Evolutionary conservation across 495 filamentous ascomycete genomes (phyloP), one percentile per base, ranked within the genome.

Genomic region (Pseudotulostoma volvatum): DNA sequence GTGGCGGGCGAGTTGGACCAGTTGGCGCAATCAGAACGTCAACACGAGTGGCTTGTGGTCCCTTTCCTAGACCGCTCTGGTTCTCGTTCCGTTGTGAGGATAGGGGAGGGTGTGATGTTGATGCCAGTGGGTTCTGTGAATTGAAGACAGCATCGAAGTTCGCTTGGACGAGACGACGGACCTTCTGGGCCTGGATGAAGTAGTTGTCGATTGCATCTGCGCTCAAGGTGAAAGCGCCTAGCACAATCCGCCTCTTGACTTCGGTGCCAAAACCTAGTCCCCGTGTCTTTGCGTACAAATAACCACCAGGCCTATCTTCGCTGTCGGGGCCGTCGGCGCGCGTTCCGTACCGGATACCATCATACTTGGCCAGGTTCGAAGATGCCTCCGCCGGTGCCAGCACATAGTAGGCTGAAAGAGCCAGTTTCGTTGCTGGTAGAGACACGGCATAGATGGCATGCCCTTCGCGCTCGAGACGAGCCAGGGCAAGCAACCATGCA

Each of bases 291-390:
- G 86, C 71, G 49, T 84, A 97, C 3, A 96, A 67, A 20, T 79
- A 74, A 8, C 60, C 54, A 9, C 46, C 57, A 36, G 56, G 63
- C 41, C 37, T 60, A 23, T 41, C 47, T 31, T 41, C 48, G 36
- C 44, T 48, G 23, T 59, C 51, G 13, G 50, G 42, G 8, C 48
- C 55, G 5, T 53, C 50, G 9, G 49, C 45, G 17, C 74, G 70
- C 32, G 57, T 64, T 2, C 90, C 90, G 54, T 93, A 99, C 11
- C 90, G 79, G 8, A 95, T 71, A 5, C 92, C 90, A 49, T 99
- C 90, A 53, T 93, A 99, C 57, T 90, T 94, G 35, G 90, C 81
- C n/a, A 99, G 73, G 43, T 99, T 99, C 13, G 88, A 95, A 9
- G 82, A 84, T 9, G 92, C 92, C 61, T 99, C 90, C 9, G 90